These are phyloP conservation scores for Petunia hybrid DNA, from an alignment of 305 asterid genomes.

Conservation along the genomic window DNA sequence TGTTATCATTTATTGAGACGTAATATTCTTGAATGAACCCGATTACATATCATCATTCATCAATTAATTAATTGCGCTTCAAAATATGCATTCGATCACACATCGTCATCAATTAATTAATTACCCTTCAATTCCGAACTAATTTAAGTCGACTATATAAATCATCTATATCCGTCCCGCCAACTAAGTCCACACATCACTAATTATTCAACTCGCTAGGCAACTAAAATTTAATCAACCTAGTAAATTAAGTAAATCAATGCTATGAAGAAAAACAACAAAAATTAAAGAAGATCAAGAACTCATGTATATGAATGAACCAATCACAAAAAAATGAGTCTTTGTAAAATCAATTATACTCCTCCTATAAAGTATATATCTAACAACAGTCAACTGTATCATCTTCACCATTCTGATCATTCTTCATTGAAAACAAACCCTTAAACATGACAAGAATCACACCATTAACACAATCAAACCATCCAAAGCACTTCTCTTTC, in stretches of 20 bases:
- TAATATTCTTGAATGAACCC: neutral
- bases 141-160: neutral
- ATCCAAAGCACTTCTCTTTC: conserved; percentile 44
- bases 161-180: neutral
- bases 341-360: neutral
- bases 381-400: conserved; percentile 37
- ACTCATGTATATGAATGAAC: conserved; percentile 11
- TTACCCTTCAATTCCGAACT: neutral
- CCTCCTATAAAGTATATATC: neutral
- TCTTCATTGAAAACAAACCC: conserved; percentile 31
- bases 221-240: neutral
- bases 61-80: neutral
- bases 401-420: neutral
- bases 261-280: conserved; percentile 34
- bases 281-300: neutral
- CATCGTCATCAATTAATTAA: neutral
- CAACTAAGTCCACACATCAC: no score
- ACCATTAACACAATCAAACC: conserved; percentile 59
- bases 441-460: conserved; percentile 48
- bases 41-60: neutral
- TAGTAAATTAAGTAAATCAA: neutral
- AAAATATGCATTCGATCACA: neutral
- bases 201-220: neutral
- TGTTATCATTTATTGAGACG: neutral
- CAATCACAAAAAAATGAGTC: conserved; percentile 52